Percentiles rank a stretch among this genome's conserved stretches.
phyloP scores from a whole-genome alignment of 257 asterid species.

The Lantana camara region DNA sequence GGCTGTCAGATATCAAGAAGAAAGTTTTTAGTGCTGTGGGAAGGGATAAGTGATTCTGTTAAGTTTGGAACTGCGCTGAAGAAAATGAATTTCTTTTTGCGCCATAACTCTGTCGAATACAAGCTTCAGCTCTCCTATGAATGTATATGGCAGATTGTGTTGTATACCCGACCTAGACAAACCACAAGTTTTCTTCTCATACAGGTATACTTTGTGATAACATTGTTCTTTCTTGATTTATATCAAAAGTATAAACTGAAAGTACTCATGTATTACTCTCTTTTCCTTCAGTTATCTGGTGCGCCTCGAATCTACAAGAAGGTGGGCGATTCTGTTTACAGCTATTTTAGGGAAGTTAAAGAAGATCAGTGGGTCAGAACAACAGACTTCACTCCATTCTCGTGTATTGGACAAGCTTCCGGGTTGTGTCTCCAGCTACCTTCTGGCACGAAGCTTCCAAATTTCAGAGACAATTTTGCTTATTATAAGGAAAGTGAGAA shows the following conservation, averaged over 20 bases:
- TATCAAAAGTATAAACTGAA: not conserved
- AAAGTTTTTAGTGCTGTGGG: too few species aligned
- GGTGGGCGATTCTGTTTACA: too few species aligned
- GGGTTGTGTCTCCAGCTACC: too few species aligned
- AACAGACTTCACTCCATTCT: too few species aligned
- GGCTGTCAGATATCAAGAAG: too few species aligned
- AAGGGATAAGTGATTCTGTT: conserved; percentile 33
- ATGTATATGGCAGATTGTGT: conserved; percentile 71
- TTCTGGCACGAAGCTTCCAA: too few species aligned
- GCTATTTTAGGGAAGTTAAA: too few species aligned
- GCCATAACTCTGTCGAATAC: too few species aligned
- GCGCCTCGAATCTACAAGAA: conserved; percentile 78
- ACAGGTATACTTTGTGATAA: conserved; percentile 62
- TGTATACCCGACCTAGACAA: conserved; percentile 37
- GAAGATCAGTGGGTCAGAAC: too few species aligned
- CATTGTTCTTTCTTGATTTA: not conserved
- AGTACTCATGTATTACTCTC: conserved; percentile 9
- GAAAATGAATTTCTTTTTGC: conserved; percentile 49
- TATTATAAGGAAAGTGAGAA: too few species aligned
- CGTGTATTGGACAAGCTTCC: too few species aligned
- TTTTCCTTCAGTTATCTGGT: conserved; percentile 57
- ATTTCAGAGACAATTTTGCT: too few species aligned
- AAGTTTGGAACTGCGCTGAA: conserved; percentile 63
- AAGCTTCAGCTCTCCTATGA: conserved; percentile 78
- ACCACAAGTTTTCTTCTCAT: conserved; percentile 49